phyloP scores from a whole-genome alignment of 2,329 filamentous ascomycete species.

The Aureobasidium namibiae region DNA sequence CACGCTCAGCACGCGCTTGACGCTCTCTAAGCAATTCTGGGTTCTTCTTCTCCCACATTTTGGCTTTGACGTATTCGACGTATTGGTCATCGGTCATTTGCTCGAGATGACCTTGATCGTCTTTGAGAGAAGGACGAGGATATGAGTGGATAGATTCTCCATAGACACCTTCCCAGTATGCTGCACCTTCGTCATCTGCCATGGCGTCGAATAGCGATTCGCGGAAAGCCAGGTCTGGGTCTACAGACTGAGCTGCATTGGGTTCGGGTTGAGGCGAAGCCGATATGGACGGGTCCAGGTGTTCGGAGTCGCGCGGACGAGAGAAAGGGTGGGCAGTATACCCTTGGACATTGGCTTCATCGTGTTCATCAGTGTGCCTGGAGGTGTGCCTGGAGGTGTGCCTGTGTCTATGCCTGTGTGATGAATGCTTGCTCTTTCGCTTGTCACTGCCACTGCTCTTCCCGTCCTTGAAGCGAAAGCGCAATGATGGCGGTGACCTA shows the following conservation, averaged over 20 bases:
- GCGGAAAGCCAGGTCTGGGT: slow-evolving; percentile 71
- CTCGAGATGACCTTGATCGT: slow-evolving; percentile 53
- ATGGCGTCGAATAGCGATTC: slow-evolving; percentile 95
- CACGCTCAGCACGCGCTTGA: slow-evolving; percentile 50
- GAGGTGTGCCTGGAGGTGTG: neutral
- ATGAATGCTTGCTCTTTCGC: neutral
- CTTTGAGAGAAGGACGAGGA: slow-evolving; percentile 54
- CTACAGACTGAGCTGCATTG: slow-evolving; percentile 31
- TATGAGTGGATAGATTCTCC: slow-evolving; percentile 89
- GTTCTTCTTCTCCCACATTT: slow-evolving; percentile 95
- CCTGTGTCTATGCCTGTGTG: neutral
- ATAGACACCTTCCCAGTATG: slow-evolving; percentile 95
- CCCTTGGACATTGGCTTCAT: slow-evolving; percentile 2
- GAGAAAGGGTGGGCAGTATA: slow-evolving; percentile 15
- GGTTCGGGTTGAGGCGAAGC: neutral
- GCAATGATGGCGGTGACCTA: neutral
- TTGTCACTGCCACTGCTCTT: neutral
- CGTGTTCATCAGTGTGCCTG: neutral
- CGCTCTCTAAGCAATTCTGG: slow-evolving; percentile 74
- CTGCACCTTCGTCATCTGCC: slow-evolving; percentile 90
- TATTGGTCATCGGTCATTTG: slow-evolving; percentile 92
- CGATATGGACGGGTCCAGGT: slow-evolving; percentile 12
- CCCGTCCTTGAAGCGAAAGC: slow-evolving; percentile 12
- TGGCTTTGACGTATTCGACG: slow-evolving; percentile 69
- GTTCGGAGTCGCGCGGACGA: neutral